phyloP scores from a whole-genome alignment of 768 basidiomycete genomes.

The Infundibulicybe gibba region DNA sequence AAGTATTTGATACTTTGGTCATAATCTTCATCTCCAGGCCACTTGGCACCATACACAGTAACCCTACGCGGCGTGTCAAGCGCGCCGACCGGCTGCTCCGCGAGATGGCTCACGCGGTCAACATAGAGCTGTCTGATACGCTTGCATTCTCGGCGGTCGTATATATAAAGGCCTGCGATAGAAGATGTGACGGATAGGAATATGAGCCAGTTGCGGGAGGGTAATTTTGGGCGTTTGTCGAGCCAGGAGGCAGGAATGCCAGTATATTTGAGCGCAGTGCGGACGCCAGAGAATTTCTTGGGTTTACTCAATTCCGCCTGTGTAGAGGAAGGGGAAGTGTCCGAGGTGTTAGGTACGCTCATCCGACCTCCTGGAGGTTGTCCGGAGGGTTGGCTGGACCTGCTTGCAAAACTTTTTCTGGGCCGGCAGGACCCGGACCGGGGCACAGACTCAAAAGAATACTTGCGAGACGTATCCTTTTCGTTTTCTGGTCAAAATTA shows the following conservation, averaged over 20 bases:
- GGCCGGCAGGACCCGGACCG: too few species aligned
- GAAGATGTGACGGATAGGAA: constrained; percentile 79
- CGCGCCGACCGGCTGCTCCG: constrained; percentile 61
- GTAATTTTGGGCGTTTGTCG: constrained; percentile 79
- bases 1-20: constrained; percentile 85
- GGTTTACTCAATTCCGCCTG: too few species aligned
- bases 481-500: too few species aligned
- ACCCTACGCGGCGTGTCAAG: constrained; percentile 74
- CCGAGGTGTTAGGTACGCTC: too few species aligned
- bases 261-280: constrained; percentile 62
- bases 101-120: constrained; percentile 74
- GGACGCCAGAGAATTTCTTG: constrained; percentile 45
- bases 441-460: too few species aligned
- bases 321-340: too few species aligned
- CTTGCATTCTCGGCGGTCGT: constrained; percentile 84
- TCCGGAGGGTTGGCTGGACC: too few species aligned
- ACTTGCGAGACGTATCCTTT: too few species aligned
- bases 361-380: too few species aligned
- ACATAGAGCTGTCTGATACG: constrained; percentile 74
- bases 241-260: constrained; percentile 76
- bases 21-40: constrained; percentile 94
- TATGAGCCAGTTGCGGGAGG: constrained; percentile 92
- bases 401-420: too few species aligned
- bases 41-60: constrained; percentile 83
- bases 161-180: constrained; percentile 69